These are phyloP conservation scores for Pachyrhizus erosus DNA, from an alignment of 306 rosid genomes.

Conservation along the genomic window DNA sequence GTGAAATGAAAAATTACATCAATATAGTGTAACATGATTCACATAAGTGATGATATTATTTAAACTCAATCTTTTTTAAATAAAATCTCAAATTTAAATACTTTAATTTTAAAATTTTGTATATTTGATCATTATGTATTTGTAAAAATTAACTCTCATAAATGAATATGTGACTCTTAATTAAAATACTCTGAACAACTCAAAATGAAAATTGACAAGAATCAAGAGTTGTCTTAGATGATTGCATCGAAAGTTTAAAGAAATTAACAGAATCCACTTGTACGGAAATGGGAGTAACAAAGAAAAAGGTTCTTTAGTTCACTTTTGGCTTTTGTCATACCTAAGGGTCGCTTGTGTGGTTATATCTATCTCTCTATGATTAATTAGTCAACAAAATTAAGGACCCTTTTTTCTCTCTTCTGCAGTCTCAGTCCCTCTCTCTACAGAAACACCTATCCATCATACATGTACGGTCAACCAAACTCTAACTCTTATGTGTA, in stretches of 20 bases:
- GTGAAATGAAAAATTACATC: background rate
- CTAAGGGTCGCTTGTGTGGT: conserved; percentile 26
- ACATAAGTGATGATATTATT: too few species aligned
- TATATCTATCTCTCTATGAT: background rate
- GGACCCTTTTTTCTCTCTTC: background rate
- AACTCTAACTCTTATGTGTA: conserved; percentile 16
- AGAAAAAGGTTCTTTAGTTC: background rate
- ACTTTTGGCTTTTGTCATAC: conserved; percentile 45
- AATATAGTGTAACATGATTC: too few species aligned
- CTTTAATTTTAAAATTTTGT: too few species aligned
- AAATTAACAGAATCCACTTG: conserved; percentile 26
- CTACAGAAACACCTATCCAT: conserved; percentile 21
- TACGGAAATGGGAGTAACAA: conserved; percentile 47
- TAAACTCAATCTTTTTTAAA: too few species aligned
- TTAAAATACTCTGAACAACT: background rate
- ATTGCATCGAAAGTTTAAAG: conserved; percentile 30
- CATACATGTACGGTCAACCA: conserved; percentile 41
- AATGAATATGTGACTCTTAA: too few species aligned
- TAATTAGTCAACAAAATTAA: background rate
- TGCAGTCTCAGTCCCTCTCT: background rate
- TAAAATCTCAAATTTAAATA: too few species aligned
- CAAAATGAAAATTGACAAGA: background rate
- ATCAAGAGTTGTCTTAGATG: background rate
- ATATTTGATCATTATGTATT: too few species aligned
- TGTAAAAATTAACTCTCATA: too few species aligned